Percentiles rank a stretch among this genome's conserved stretches.
These are phyloP conservation scores for Diplosphaera chodatii DNA, from an alignment of 139 green algal species.

Conservation along the genomic window DNA sequence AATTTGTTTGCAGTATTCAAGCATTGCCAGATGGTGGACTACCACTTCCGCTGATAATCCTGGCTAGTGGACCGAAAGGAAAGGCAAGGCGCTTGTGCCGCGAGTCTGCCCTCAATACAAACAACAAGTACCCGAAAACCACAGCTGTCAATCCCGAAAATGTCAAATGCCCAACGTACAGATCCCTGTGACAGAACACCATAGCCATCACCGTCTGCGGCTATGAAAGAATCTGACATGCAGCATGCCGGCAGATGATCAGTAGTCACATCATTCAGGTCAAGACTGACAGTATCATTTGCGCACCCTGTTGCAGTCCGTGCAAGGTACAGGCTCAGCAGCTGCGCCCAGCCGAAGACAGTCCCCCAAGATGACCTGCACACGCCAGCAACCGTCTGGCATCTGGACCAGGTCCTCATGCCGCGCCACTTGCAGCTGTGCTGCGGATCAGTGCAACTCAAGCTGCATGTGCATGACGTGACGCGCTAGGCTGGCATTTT, in stretches of 20 bases:
- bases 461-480: no score
- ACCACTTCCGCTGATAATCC: no score
- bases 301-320: conserved; percentile 4
- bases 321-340: conserved; percentile 55
- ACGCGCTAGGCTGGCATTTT: no score
- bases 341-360: conserved; percentile 61
- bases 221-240: not conserved
- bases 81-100: not conserved
- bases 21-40: no score
- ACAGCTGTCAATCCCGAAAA: not conserved
- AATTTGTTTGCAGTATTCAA: no score
- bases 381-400: no score
- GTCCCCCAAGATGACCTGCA: conserved; percentile 42
- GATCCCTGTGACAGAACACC: not conserved
- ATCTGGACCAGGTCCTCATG: no score
- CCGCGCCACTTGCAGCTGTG: no score
- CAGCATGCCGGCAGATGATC: no score
- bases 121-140: not conserved
- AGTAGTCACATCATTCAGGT: not conserved
- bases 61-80: not conserved
- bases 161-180: not conserved
- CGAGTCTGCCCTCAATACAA: not conserved
- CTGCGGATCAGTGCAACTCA: no score
- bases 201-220: not conserved
- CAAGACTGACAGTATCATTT: no score